These are phyloP conservation scores for Citrullus mucosospermus DNA, from an alignment of 306 rosid genomes.

Conservation along the genomic window DNA sequence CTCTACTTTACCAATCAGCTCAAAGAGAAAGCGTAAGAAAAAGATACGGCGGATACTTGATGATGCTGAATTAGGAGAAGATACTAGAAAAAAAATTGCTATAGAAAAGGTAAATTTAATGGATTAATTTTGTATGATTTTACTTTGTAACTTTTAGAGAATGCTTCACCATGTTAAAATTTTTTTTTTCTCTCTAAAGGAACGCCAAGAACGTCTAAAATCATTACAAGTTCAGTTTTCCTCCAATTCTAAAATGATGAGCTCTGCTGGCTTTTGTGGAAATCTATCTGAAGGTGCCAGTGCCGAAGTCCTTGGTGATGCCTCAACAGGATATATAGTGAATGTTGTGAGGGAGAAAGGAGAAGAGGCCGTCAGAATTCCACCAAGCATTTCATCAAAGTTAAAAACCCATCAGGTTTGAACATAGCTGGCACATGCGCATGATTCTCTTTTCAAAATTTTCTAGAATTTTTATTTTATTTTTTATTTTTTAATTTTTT, in stretches of 20 bases:
- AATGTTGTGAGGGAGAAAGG: conserved; percentile 95
- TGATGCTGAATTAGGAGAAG: conserved; percentile 96
- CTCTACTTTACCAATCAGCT: conserved; percentile 23
- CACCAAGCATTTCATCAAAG: conserved; percentile 84
- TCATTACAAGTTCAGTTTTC: conserved; percentile 76
- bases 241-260: conserved; percentile 42
- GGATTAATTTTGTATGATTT: background rate
- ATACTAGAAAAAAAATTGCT: conserved; percentile 85
- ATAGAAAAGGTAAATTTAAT: conserved; percentile 62
- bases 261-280: conserved; percentile 42
- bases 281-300: conserved; percentile 66
- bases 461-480: background rate
- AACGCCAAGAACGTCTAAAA: conserved; percentile 88
- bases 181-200: conserved; percentile 27
- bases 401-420: conserved; percentile 87
- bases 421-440: background rate
- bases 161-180: conserved; percentile 9
- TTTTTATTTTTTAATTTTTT: background rate
- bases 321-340: conserved; percentile 63
- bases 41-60: conserved; percentile 88
- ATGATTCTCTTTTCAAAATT: background rate
- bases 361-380: conserved; percentile 81
- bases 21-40: conserved; percentile 69
- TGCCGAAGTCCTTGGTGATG: conserved; percentile 73
- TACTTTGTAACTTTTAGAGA: background rate